These are phyloP conservation scores for Metschnikowia anglica DNA, from an alignment of 805 yeast genomes.

Conservation along the genomic window DNA sequence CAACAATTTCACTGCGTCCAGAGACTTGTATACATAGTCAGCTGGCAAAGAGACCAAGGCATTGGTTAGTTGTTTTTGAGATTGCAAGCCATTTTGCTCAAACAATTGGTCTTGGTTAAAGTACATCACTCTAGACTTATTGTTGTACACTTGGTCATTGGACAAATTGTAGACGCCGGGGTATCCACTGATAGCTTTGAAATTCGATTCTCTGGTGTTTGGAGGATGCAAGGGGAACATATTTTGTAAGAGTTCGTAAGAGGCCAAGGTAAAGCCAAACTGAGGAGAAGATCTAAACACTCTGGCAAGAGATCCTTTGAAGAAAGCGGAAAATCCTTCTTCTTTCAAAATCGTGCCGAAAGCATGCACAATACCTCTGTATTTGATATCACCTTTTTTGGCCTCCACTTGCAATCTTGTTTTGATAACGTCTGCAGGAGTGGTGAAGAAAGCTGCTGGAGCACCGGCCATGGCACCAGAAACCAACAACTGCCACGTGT, in stretches of 20 bases:
- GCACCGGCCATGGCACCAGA: slow-evolving; percentile 97
- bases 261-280: slow-evolving; percentile 96
- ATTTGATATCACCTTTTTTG: slow-evolving; percentile 71
- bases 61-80: slow-evolving; percentile 29
- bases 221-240: slow-evolving; percentile 67
- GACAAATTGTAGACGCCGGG: slow-evolving; percentile 47
- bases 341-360: slow-evolving; percentile 69
- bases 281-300: slow-evolving; percentile 95
- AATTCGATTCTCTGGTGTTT: slow-evolving; percentile 42
- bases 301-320: slow-evolving; percentile 96
- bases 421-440: slow-evolving; percentile 96
- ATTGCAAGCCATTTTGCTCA: slow-evolving; percentile 29
- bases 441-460: slow-evolving; percentile 95
- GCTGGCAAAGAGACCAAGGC: slow-evolving; percentile 45
- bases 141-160: slow-evolving; percentile 39
- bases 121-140: slow-evolving; percentile 35
- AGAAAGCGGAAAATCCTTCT: slow-evolving; percentile 84
- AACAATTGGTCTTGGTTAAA: slow-evolving; percentile 39
- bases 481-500: slow-evolving; percentile 77
- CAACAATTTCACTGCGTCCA: slow-evolving; percentile 59
- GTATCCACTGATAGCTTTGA: slow-evolving; percentile 44
- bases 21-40: slow-evolving; percentile 53
- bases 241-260: slow-evolving; percentile 85
- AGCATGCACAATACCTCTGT: slow-evolving; percentile 77
- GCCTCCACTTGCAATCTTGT: slow-evolving; percentile 89